Percentiles rank a stretch among this genome's conserved stretches.
Conservation (phyloP, 2,329 filamentous ascomycete species). For the Colletotrichum falcatum region DNA sequence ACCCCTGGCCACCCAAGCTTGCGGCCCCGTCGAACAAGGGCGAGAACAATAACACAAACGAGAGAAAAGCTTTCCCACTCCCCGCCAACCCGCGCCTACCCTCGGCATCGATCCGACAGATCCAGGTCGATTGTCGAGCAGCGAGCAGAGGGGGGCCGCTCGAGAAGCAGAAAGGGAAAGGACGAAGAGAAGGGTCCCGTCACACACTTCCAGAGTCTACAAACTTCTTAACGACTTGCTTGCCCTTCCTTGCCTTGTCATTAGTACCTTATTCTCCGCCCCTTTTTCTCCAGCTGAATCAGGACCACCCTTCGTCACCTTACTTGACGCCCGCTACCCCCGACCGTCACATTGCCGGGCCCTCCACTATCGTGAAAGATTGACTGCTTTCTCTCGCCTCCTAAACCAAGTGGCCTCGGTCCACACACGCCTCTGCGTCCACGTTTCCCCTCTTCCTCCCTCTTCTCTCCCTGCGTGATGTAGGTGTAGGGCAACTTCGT, state of each 20-base stretch:
- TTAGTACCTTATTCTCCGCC: slow-evolving; percentile 21
- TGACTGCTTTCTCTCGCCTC: slow-evolving; percentile 34
- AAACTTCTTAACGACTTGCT: slow-evolving; percentile 22
- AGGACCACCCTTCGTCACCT: slow-evolving; percentile 19
- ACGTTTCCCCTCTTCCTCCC: not conserved
- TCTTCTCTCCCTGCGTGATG: slow-evolving; percentile 32
- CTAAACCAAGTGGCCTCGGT: slow-evolving; percentile 37
- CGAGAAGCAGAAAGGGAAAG: not conserved
- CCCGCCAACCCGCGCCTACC: slow-evolving; percentile 6
- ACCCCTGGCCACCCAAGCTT: slow-evolving; percentile 30
- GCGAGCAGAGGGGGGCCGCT: not conserved
- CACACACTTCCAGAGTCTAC: slow-evolving; percentile 23
- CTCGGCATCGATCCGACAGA: slow-evolving; percentile 34
- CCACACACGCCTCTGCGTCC: slow-evolving; percentile 25
- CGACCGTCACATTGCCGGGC: slow-evolving; percentile 30
- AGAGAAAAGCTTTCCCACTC: slow-evolving; percentile 26
- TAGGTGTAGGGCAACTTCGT: slow-evolving; percentile 32
- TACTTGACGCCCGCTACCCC: slow-evolving; percentile 23
- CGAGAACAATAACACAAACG: slow-evolving; percentile 25
- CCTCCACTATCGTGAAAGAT: slow-evolving; percentile 38
- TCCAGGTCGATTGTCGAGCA: slow-evolving; percentile 15
- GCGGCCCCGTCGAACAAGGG: slow-evolving; percentile 36
- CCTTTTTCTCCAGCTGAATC: slow-evolving; percentile 18
- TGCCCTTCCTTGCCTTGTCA: not conserved
- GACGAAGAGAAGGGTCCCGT: not conserved